Conservation (phyloP, 1,139 yeast species). For the Protomyces arabidopsidicola region DNA sequence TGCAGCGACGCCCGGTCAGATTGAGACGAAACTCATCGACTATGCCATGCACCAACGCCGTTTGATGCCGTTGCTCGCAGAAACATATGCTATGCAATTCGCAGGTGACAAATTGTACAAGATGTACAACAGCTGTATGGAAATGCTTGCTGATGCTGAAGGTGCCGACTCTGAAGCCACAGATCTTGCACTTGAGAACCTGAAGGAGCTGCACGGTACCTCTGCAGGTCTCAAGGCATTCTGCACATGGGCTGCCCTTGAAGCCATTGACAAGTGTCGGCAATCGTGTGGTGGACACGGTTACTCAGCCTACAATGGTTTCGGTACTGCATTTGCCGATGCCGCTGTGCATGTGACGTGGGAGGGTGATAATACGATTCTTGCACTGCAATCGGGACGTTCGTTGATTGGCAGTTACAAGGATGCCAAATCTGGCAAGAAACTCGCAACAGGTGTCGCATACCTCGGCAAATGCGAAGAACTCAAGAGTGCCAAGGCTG, state of each 20-base stretch:
- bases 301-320: constrained; percentile 81
- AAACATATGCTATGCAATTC: constrained; percentile 70
- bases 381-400: constrained; percentile 74
- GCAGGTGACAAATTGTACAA: constrained; percentile 62
- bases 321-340: constrained; percentile 81
- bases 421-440: constrained; percentile 38
- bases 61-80: constrained; percentile 33
- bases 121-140: constrained; percentile 52
- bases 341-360: constrained; percentile 97
- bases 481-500: constrained; percentile 35
- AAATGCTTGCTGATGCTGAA: constrained; percentile 45
- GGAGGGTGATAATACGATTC: constrained; percentile 93
- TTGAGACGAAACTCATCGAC: constrained; percentile 20
- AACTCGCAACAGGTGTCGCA: constrained; percentile 37
- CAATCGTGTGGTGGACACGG: constrained; percentile 99
- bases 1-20: constrained; percentile 29
- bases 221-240: constrained; percentile 89
- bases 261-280: constrained; percentile 77
- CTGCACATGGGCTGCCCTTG: constrained; percentile 78
- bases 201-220: constrained; percentile 75
- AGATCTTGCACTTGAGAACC: constrained; percentile 50
- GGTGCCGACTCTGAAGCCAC: constrained; percentile 41
- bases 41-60: constrained; percentile 26
- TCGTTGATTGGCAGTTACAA: constrained; percentile 40
- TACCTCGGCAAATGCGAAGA: constrained; percentile 37